Conservation (phyloP, 441 rosid species). For the Adansonia grandidieri region DNA sequence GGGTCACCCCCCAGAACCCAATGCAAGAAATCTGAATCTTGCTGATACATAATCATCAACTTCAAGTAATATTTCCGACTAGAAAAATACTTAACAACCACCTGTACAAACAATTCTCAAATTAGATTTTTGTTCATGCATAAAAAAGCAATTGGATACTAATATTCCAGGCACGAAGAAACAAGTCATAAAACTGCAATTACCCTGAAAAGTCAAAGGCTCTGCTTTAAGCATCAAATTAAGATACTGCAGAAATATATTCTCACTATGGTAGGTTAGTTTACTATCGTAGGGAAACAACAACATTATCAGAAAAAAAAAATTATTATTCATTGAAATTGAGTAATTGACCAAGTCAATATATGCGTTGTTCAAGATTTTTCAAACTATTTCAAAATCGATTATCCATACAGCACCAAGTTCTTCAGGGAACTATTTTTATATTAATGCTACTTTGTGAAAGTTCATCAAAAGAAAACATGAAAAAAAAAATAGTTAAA, state of each 20-base stretch:
- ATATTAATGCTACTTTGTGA: not conserved
- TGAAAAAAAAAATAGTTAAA: not conserved
- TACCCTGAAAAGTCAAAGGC: constrained; percentile 12
- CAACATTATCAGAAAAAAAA: not conserved
- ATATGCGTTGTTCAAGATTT: not conserved
- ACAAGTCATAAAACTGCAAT: not conserved
- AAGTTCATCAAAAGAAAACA: not conserved
- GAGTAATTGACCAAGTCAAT: not conserved
- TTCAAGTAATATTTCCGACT: constrained; percentile 24
- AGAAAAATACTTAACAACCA: not conserved
- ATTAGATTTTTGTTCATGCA: not conserved
- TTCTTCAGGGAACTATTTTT: not conserved
- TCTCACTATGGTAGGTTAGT: not conserved
- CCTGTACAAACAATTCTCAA: constrained; percentile 20
- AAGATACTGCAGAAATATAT: not conserved
- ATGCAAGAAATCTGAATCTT: constrained; percentile 52
- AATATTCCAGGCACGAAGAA: constrained; percentile 7
- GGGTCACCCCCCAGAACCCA: constrained; percentile 64
- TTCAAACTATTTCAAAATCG: constrained; percentile 14
- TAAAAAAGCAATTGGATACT: not conserved
- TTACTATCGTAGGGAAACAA: not conserved
- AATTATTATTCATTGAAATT: too few relatives aligned
- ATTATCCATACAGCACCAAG: not conserved
- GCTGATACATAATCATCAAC: constrained; percentile 53
- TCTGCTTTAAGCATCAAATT: constrained; percentile 12